Evolutionary conservation across 2,329 filamentous ascomycete species (phyloP).

Genomic region (Colletotrichum eleusines): DNA sequence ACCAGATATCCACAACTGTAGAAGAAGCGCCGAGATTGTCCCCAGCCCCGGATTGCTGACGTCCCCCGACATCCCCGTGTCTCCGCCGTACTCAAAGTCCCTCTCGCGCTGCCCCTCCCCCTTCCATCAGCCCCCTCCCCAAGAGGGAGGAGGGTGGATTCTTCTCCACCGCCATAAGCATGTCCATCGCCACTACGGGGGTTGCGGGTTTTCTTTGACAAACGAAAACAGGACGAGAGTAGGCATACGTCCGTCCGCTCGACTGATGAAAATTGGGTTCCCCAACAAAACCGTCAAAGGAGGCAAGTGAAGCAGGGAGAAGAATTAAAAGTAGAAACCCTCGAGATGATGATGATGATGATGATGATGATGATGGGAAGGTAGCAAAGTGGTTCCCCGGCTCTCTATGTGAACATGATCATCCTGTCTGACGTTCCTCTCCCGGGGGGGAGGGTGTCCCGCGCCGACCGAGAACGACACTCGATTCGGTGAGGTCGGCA

Average conservation of each 20-base stretch:
- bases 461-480: not conserved
- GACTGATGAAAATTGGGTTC: too few species aligned
- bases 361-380: too few species aligned
- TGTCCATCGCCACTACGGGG: slow-evolving; percentile 8
- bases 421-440: not conserved
- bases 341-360: too few species aligned
- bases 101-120: not conserved
- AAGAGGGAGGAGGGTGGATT: too few species aligned
- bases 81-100: not conserved
- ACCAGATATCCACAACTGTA: not conserved
- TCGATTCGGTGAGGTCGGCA: not conserved
- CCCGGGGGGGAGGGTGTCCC: not conserved
- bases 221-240: not conserved
- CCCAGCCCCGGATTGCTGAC: not conserved
- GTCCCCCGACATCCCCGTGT: not conserved
- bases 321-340: not conserved
- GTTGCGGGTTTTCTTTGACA: slow-evolving; percentile 1
- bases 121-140: slow-evolving; percentile 2
- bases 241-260: not conserved
- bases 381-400: not conserved
- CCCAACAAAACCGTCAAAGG: not conserved
- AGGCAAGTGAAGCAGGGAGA: too few species aligned
- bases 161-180: slow-evolving; percentile 11
- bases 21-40: slow-evolving; percentile 17
- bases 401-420: not conserved